phyloP scores from a whole-genome alignment of 1,284 basidiomycete genomes.

The Ustilago vetiveriae region DNA sequence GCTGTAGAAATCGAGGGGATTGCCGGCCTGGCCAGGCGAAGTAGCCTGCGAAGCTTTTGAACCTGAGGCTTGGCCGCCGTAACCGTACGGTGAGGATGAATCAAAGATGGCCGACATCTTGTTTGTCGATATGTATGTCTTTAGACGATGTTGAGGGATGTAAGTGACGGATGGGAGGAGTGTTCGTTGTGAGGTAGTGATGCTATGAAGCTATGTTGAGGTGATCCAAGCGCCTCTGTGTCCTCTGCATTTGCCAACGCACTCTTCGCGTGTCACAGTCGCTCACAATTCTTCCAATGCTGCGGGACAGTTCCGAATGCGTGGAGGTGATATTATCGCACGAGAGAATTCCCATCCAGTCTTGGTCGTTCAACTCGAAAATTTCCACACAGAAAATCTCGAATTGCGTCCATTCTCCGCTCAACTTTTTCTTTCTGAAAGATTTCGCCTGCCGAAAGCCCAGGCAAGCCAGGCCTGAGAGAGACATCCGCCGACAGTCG shows the following conservation, averaged over 20 bases:
- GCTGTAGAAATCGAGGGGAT: constrained; percentile 47
- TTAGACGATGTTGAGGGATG: not conserved
- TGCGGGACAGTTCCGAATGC: too few species aligned
- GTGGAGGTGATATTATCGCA: constrained; percentile 3
- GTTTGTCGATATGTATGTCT: not conserved
- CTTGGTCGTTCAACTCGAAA: too few species aligned
- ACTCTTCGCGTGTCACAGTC: too few species aligned
- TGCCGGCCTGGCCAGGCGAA: constrained; percentile 25
- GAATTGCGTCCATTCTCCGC: too few species aligned
- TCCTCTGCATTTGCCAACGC: too few species aligned
- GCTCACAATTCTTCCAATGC: too few species aligned
- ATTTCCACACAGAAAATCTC: constrained; percentile 2
- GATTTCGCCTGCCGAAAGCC: too few species aligned
- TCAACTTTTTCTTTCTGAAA: constrained; percentile 3
- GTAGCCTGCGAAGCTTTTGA: constrained; percentile 31
- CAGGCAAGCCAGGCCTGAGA: too few species aligned
- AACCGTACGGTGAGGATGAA: constrained; percentile 48
- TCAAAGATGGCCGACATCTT: constrained; percentile 54
- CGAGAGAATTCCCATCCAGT: constrained; percentile 2
- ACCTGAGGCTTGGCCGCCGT: constrained; percentile 29
- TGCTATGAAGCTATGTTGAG: constrained; percentile 2
- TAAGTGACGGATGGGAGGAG: not conserved
- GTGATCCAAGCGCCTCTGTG: constrained; percentile 41
- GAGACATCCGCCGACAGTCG: not conserved
- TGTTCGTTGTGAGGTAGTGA: not conserved